Base-by-base conservation (phyloP, 129 eudicot species). In the Tagetes erecta region DNA sequence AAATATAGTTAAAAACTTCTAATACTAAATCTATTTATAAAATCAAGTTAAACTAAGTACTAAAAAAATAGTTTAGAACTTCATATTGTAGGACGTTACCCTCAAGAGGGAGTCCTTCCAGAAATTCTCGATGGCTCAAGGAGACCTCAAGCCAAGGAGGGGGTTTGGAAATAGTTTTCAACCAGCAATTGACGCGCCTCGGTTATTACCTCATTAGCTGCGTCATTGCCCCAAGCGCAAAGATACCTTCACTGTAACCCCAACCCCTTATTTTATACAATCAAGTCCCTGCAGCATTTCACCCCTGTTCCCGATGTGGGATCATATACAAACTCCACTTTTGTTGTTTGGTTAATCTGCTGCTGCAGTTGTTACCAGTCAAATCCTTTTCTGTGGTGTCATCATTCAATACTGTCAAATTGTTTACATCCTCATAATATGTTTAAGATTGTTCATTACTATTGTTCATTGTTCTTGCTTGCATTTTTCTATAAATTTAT, bases 121-220 rank as follows among this genome's bases (percentile, higher is more conserved):
- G 78, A 74, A 78, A 83, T 79, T 83, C 83, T 78, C 83, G 76
- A 78, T 46, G 82, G 83, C 81, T 55, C 33, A 69, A 69, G 85
- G 14, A 71, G 40, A 86, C 55, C 87, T 20, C 77, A 59, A 47
- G 72, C 76, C 79, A 51, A 74, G 34, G 89, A 82, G 87, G 88
- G 86, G 89, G 88, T 85, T 83, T 83, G 86, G 83, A 83, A 83
- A 83, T 83, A 78, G 80, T 78, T 78, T 83, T 78, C 83, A 78
- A 83, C 80, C 81, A 84, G 85, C 89, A 87, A 87, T 87, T 80
- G 65, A 71, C 51, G 84, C 86, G 84, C 84, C 86, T 82, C 84
- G 84, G 84, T 82, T 85, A 81, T 82, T 47, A 75, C 91, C 87
- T 78, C 87, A 66, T 53, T 50, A 75, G 70, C 73, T 76, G 59